Base-by-base conservation (phyloP, 2,329 filamentous ascomycete species). In the Penicillium crustosum region DNA sequence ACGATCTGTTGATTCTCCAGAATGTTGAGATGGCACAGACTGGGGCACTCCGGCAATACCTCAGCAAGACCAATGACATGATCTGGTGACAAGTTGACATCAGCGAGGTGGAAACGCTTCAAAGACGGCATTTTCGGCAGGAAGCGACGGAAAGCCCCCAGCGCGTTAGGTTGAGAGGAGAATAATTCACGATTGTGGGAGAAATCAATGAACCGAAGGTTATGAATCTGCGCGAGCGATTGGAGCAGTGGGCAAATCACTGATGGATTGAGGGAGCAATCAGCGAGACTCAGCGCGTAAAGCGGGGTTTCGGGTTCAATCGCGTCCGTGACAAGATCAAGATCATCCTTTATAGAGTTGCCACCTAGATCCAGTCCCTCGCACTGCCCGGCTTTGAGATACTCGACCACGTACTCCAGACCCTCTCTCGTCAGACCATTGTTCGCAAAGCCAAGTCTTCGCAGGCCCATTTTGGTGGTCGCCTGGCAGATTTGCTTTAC, bases 11-110 rank as follows among this genome's bases (percentile, higher is more conserved):
- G 67, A 67, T 99, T 99, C 64, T 94, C 90, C 39, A 96, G 78
- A 4, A 97, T 84, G 68, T 89, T 94, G 62, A 99, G 81, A 75
- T 97, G 93, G 8, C 92, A 92, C 35, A 99, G 81, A 42, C 84
- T 85, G 41, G 83, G 85, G 50, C 89, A 87, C 73, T 99, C 94
- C 0, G 94, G 92, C 7, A 97, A 78, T 35, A 97, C 86, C 72
- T 99, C 94, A 3, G 93, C 90, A 15, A 97, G 80, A 7, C 91
- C 90, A 70, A 97, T 97, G 8, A 89, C 90, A 75, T 97, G 92
- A 68, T 94, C 91, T 0, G 93, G 83, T 2, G 86, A 89, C 79
- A 99, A 85, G 41, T 88, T 86, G 23, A 95, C 91, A 75, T 96
- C 90, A 21, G 87, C 84, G 4, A 99, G 82, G 72, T 97, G 93